Percentiles rank a stretch among this genome's conserved stretches.
These are phyloP conservation scores for Saccharomycopsis sp. DNA, from an alignment of 805 yeast species.

Conservation along the genomic window DNA sequence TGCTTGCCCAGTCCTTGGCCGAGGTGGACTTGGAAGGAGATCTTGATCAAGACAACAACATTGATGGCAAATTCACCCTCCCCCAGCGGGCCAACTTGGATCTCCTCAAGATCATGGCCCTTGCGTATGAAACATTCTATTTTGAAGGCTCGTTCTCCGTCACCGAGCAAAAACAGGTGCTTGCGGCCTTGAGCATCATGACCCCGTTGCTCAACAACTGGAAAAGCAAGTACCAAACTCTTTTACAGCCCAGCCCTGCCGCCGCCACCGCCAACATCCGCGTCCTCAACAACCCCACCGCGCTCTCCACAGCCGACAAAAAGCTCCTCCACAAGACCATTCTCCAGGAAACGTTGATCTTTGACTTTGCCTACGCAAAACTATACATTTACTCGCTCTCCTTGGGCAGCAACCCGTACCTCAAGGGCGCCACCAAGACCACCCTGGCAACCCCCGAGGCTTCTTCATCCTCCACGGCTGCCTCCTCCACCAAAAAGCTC, in stretches of 20 bases:
- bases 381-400: constrained; percentile 81
- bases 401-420: constrained; percentile 37
- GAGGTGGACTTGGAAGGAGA: constrained; percentile 50
- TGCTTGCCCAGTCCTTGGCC: constrained; percentile 62
- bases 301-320: not conserved
- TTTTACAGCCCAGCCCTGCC: constrained; percentile 37
- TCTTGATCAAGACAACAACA: constrained; percentile 24
- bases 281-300: constrained; percentile 20
- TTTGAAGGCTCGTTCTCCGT: constrained; percentile 41
- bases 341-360: constrained; percentile 61
- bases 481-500: constrained; percentile 25
- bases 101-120: constrained; percentile 63
- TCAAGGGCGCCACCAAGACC: constrained; percentile 14
- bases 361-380: constrained; percentile 80
- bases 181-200: constrained; percentile 62
- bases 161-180: constrained; percentile 51
- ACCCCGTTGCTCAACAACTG: constrained; percentile 74
- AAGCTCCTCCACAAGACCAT: constrained; percentile 31
- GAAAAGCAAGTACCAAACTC: constrained; percentile 52
- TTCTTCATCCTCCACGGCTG: constrained; percentile 1
- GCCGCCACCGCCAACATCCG: constrained; percentile 27
- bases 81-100: constrained; percentile 74
- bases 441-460: too few species aligned
- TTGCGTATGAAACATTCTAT: constrained; percentile 79
- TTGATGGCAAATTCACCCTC: constrained; percentile 41